phyloP scores from a whole-genome alignment of 1,284 basidiomycete genomes.

The Lentinula novae-zelandiae region DNA sequence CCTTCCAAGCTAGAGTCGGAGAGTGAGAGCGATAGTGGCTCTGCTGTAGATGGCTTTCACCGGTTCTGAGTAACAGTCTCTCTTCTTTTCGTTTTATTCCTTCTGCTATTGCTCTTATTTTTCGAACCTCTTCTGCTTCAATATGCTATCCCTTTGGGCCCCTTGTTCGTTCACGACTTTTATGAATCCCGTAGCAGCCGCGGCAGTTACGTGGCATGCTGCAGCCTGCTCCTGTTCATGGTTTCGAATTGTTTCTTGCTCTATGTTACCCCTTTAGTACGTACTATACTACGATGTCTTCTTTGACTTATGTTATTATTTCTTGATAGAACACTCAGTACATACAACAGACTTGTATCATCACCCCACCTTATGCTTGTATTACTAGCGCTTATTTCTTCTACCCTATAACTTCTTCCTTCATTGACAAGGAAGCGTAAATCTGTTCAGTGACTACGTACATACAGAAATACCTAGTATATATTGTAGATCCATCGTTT shows the following conservation, averaged over 20 bases:
- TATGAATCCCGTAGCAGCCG: background rate
- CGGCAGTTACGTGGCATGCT: background rate
- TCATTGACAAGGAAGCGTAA: background rate
- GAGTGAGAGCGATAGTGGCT: slow-evolving; percentile 61
- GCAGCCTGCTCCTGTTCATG: background rate
- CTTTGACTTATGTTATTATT: slow-evolving; percentile 13
- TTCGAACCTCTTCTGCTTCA: background rate
- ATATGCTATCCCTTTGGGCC: slow-evolving; percentile 8
- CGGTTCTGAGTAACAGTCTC: slow-evolving; percentile 28
- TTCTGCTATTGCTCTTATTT: background rate
- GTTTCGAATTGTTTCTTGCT: background rate
- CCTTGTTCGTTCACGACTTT: slow-evolving; percentile 11
- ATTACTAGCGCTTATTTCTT: slow-evolving; percentile 12
- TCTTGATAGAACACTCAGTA: slow-evolving; percentile 7
- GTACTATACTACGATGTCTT: slow-evolving; percentile 14
- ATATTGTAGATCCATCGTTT: slow-evolving; percentile 19
- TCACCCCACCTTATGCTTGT: slow-evolving; percentile 12
- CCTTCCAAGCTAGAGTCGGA: slow-evolving; percentile 61
- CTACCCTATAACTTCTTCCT: slow-evolving; percentile 1
- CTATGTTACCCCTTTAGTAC: background rate
- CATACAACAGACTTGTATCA: slow-evolving; percentile 10
- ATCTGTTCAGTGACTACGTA: background rate
- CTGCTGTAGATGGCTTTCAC: slow-evolving; percentile 42
- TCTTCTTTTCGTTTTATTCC: slow-evolving; percentile 17
- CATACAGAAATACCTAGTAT: background rate